Evolutionary conservation across 2,329 filamentous ascomycete species (phyloP).

Genomic region (Scolecobasidium constrictum): DNA sequence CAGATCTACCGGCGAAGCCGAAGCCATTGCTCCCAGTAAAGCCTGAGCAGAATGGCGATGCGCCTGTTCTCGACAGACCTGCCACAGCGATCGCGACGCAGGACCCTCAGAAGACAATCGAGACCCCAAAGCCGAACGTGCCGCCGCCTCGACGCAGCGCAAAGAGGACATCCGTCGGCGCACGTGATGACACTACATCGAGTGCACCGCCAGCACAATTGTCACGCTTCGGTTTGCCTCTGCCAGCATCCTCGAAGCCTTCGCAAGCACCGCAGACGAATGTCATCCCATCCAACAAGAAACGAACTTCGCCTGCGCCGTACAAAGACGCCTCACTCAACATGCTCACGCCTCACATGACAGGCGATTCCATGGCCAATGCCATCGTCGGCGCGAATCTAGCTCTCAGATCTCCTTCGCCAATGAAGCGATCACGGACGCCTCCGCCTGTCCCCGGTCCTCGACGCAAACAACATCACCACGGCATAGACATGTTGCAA

Average conservation of each 20-base stretch:
- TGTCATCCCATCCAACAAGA: slow-evolving; percentile 3
- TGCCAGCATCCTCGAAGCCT: neutral
- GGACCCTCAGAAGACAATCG: neutral
- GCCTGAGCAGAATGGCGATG: neutral
- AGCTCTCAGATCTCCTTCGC: slow-evolving; percentile 46
- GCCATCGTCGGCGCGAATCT: slow-evolving; percentile 68
- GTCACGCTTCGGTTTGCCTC: neutral
- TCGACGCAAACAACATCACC: neutral
- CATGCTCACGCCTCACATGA: slow-evolving; percentile 36
- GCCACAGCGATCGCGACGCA: neutral
- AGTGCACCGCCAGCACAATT: neutral
- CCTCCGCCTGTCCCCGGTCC: slow-evolving; percentile 3
- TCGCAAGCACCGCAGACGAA: slow-evolving; percentile 9
- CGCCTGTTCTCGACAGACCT: neutral
- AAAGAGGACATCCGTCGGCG: slow-evolving; percentile 9
- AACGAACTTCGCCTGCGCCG: slow-evolving; percentile 15
- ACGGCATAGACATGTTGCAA: neutral
- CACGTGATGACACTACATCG: neutral
- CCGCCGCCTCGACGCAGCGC: slow-evolving; percentile 23
- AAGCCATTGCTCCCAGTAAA: neutral
- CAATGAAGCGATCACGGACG: slow-evolving; percentile 1
- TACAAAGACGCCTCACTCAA: slow-evolving; percentile 25
- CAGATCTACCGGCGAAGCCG: neutral
- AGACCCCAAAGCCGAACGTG: slow-evolving; percentile 17
- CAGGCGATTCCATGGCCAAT: slow-evolving; percentile 55